Conservation (phyloP, 306 rosid species). For the Macrotyloma uniflorum region DNA sequence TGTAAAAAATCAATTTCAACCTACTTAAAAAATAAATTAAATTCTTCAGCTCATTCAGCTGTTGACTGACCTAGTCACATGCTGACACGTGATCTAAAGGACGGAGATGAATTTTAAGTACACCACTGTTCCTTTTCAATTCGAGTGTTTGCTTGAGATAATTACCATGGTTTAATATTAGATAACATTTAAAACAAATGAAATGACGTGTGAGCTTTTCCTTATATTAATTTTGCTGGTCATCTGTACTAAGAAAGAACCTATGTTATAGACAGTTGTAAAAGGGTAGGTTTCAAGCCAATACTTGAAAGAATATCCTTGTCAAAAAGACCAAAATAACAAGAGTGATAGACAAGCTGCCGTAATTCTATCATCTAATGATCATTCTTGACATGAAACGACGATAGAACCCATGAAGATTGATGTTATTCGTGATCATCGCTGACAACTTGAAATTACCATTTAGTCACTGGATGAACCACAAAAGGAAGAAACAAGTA, state of each 20-base stretch:
- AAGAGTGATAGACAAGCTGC: not conserved
- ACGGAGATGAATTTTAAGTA: not conserved
- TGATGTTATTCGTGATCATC: constrained; percentile 45
- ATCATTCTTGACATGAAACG: not conserved
- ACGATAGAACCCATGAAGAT: constrained; percentile 27
- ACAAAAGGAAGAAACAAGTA: constrained; percentile 37
- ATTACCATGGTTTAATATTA: not conserved
- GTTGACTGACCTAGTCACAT: not conserved
- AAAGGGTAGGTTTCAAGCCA: not conserved
- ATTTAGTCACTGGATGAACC: constrained; percentile 51
- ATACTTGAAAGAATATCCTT: not conserved
- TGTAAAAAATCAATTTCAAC: not conserved
- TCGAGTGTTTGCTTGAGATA: not conserved
- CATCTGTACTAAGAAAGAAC: not conserved
- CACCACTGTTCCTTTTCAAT: not conserved
- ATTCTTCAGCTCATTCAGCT: not conserved
- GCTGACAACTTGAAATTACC: constrained; percentile 41
- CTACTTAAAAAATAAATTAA: not conserved
- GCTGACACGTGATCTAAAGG: not conserved
- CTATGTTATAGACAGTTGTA: not conserved
- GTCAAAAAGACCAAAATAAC: not conserved
- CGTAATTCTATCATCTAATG: not conserved
- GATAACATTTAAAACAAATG: too few relatives aligned
- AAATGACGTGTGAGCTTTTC: not conserved
- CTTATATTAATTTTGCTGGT: not conserved